These are phyloP conservation scores for Dioscorea alata DNA, from an alignment of 106 monocot species.

Conservation along the genomic window DNA sequence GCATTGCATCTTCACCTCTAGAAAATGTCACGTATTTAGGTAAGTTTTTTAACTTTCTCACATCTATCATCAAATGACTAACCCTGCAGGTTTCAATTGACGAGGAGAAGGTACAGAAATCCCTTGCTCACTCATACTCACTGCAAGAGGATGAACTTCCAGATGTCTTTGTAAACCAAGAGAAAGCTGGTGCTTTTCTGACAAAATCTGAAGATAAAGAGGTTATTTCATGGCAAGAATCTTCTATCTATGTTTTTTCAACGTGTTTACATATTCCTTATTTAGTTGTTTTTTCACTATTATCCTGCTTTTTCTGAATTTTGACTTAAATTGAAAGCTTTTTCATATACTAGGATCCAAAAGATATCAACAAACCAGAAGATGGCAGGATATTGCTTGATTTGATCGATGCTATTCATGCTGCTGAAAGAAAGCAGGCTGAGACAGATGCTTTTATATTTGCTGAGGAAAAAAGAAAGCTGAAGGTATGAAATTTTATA, in stretches of 20 bases:
- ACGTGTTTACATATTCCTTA: not conserved
- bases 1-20: too few relatives aligned
- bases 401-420: slow-evolving; percentile 84
- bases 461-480: slow-evolving; percentile 69
- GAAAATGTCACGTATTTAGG: not conserved
- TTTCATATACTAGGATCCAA: slow-evolving; percentile 9
- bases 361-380: slow-evolving; percentile 13
- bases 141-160: slow-evolving; percentile 30
- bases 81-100: slow-evolving; percentile 21
- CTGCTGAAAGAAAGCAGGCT: slow-evolving; percentile 88
- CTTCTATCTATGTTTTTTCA: slow-evolving; percentile 8
- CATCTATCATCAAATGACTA: not conserved
- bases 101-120: slow-evolving; percentile 14
- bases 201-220: slow-evolving; percentile 26
- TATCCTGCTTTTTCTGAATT: slow-evolving; percentile 2
- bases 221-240: slow-evolving; percentile 43
- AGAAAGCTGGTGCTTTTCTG: slow-evolving; percentile 15
- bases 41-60: not conserved
- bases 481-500: slow-evolving; percentile 51
- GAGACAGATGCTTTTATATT: slow-evolving; percentile 70
- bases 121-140: slow-evolving; percentile 37
- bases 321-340: slow-evolving; percentile 16
- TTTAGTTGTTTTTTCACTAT: slow-evolving; percentile 1
- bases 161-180: slow-evolving; percentile 15
- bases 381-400: slow-evolving; percentile 63